phyloP scores from a whole-genome alignment of 1,284 basidiomycete species.

The Meira miltonrushii region DNA sequence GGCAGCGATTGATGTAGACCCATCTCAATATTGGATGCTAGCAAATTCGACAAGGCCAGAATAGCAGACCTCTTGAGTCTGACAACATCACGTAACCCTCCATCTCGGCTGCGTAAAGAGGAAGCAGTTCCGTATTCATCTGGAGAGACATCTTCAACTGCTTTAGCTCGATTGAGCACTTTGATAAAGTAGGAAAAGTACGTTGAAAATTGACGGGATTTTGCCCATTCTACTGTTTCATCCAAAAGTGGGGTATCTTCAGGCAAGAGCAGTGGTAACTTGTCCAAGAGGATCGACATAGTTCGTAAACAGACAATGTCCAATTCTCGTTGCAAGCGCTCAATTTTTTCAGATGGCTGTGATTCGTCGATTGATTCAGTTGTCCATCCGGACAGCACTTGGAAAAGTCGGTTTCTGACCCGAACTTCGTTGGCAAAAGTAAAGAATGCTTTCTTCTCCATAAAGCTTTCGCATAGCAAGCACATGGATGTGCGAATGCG shows the following conservation, averaged over 20 bases:
- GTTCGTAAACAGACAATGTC: conserved; percentile 43
- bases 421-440: conserved; percentile 41
- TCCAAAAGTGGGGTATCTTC: conserved; percentile 45
- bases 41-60: conserved; percentile 68
- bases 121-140: background rate
- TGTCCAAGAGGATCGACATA: conserved; percentile 42
- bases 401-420: conserved; percentile 46
- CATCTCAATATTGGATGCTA: conserved; percentile 78
- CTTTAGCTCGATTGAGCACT: conserved; percentile 40
- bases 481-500: conserved; percentile 46
- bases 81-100: conserved; percentile 1
- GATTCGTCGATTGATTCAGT: conserved; percentile 36
- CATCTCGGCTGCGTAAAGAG: background rate
- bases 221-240: conserved; percentile 48
- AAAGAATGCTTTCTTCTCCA: conserved; percentile 40
- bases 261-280: conserved; percentile 40
- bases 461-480: conserved; percentile 42
- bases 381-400: conserved; percentile 44
- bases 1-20: conserved; percentile 82
- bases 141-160: conserved; percentile 22
- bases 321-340: conserved; percentile 42
- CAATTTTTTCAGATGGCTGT: conserved; percentile 22
- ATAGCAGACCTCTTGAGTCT: conserved; percentile 41
- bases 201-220: conserved; percentile 42
- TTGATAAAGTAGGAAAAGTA: conserved; percentile 49